These are phyloP conservation scores for Colletotrichum lupini DNA, from an alignment of 2,329 filamentous ascomycete species.

Conservation along the genomic window DNA sequence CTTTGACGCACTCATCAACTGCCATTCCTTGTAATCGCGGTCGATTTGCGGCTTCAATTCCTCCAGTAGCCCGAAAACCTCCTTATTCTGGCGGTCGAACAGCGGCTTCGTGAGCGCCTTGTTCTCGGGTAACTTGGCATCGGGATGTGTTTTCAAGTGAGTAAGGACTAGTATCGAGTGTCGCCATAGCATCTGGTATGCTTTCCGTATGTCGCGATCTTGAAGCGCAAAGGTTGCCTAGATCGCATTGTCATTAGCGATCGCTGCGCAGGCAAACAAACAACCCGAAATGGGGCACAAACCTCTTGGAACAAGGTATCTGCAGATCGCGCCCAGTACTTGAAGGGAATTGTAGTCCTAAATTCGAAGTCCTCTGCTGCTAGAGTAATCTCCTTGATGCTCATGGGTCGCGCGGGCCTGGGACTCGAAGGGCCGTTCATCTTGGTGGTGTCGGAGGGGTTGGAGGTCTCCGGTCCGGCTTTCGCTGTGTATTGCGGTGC, in stretches of 20 bases:
- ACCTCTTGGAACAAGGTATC: constrained; percentile 86
- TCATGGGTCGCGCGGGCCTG: constrained; percentile 68
- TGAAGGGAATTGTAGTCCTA: constrained; percentile 79
- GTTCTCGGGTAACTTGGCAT: constrained; percentile 74
- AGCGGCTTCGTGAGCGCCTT: constrained; percentile 69
- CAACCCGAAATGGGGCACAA: constrained; percentile 39
- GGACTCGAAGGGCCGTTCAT: constrained; percentile 44
- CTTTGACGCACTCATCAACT: constrained; percentile 60
- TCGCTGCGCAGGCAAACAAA: background rate
- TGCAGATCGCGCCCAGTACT: constrained; percentile 84
- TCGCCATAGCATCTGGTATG: constrained; percentile 91
- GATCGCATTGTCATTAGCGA: background rate
- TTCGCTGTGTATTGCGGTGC: background rate
- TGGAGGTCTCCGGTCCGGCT: constrained; percentile 1
- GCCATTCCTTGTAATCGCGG: constrained; percentile 75
- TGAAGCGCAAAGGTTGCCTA: constrained; percentile 87
- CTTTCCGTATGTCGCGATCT: constrained; percentile 87
- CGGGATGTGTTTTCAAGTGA: constrained; percentile 79
- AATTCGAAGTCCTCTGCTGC: constrained; percentile 86
- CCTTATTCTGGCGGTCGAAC: constrained; percentile 58
- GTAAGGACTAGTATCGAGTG: constrained; percentile 87
- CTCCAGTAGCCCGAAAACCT: constrained; percentile 78
- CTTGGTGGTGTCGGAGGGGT: constrained; percentile 6
- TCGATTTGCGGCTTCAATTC: constrained; percentile 82
- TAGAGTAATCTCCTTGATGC: constrained; percentile 79